These are phyloP conservation scores for Saccharomycopsis sp. DNA, from an alignment of 805 yeast species.

Conservation along the genomic window DNA sequence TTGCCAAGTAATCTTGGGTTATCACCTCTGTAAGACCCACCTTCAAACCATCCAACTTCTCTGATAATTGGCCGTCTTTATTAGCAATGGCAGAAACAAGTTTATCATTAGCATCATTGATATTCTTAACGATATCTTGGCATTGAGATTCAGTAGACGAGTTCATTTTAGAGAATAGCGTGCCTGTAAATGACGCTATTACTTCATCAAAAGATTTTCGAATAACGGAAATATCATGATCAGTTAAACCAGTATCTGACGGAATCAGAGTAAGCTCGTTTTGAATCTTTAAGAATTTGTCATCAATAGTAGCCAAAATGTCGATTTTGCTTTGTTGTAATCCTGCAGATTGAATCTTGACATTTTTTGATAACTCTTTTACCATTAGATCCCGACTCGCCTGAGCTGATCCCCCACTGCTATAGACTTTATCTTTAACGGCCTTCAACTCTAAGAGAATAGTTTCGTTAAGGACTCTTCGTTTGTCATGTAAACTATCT, in stretches of 20 bases:
- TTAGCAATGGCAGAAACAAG: background rate
- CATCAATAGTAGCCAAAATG: background rate
- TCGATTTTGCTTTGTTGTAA: background rate
- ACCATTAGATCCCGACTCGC: background rate
- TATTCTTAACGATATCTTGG: background rate
- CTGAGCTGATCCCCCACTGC: background rate
- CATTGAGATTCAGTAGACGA: background rate
- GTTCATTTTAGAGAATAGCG: background rate
- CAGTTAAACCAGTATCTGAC: background rate
- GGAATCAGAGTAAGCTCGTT: background rate
- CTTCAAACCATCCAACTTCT: background rate
- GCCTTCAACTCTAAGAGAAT: background rate
- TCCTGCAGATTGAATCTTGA: background rate
- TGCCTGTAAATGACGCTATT: background rate
- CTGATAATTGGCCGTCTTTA: background rate
- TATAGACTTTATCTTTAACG: background rate
- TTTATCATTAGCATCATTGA: too few species aligned
- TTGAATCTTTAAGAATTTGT: too few species aligned
- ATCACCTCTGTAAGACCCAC: background rate
- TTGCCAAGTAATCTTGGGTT: background rate
- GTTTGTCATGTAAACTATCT: background rate
- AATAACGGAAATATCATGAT: background rate
- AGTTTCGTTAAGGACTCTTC: background rate
- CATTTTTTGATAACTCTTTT: background rate
- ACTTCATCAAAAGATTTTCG: background rate